A percentile compares a stretch with the other conserved stretches of the same genome.
Conservation (phyloP, 257 asterid genomes). For the Voacanga thouarsii region DNA sequence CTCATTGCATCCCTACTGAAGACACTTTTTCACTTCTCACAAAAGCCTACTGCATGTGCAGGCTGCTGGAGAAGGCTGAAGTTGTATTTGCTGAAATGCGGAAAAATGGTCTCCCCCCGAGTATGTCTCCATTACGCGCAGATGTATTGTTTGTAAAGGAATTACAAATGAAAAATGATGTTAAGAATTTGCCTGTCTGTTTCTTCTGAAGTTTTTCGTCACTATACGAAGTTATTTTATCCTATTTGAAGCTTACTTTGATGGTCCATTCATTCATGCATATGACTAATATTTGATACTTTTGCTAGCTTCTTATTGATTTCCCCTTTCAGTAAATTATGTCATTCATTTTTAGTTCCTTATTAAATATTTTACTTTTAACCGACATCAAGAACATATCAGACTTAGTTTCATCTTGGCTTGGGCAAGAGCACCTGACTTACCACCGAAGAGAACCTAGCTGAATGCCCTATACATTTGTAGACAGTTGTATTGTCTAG, state of each 20-base stretch:
- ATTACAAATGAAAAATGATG: not conserved
- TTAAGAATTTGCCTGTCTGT: not conserved
- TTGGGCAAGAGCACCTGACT: too few relatives aligned
- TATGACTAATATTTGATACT: not conserved
- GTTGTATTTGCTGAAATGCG: constrained; percentile 72
- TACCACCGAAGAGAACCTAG: too few relatives aligned
- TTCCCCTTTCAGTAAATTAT: not conserved
- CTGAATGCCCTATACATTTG: too few relatives aligned
- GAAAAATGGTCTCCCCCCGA: constrained; percentile 48
- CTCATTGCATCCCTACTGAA: constrained; percentile 76
- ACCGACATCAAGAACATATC: too few relatives aligned
- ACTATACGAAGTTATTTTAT: not conserved
- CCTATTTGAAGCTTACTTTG: not conserved
- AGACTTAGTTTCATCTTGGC: too few relatives aligned
- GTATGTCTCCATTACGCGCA: constrained; percentile 30
- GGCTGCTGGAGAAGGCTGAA: constrained; percentile 60
- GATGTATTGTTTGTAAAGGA: not conserved
- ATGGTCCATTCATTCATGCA: not conserved
- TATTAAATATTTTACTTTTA: too few relatives aligned
- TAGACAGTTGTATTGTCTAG: too few relatives aligned
- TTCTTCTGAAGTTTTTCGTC: not conserved
- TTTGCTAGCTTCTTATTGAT: not conserved
- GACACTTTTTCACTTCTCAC: constrained; percentile 81
- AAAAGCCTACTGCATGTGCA: constrained; percentile 65
- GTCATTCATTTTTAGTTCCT: too few relatives aligned